These are phyloP conservation scores for Podospora tetraspora DNA, from an alignment of 495 filamentous ascomycete species.

Conservation along the genomic window DNA sequence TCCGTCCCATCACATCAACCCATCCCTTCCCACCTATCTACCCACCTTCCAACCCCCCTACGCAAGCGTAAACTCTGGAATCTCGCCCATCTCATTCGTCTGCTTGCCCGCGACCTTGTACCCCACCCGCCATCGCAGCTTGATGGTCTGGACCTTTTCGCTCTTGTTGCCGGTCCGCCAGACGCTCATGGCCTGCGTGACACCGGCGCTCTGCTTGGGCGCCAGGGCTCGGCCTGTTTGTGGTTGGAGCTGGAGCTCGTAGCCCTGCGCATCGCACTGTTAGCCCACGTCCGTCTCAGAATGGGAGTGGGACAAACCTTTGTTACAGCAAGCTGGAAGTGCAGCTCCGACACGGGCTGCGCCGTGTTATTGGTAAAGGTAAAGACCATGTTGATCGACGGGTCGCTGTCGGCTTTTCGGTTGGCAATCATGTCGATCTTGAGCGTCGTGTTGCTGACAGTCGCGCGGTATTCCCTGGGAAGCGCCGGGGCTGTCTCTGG, in stretches of 20 bases:
- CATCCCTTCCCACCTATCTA: background rate
- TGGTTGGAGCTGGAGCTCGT: constrained; percentile 72
- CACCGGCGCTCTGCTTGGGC: constrained; percentile 67
- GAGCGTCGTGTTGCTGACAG: constrained; percentile 47
- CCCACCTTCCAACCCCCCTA: background rate
- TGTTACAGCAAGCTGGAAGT: constrained; percentile 88
- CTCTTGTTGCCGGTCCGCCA: constrained; percentile 57
- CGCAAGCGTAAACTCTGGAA: constrained; percentile 74
- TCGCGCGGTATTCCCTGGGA: constrained; percentile 42
- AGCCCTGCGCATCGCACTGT: constrained; percentile 49
- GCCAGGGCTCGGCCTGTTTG: constrained; percentile 72
- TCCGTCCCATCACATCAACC: background rate
- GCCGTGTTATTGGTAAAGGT: constrained; percentile 74
- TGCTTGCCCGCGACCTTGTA: constrained; percentile 63
- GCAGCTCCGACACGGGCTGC: constrained; percentile 67
- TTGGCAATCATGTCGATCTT: constrained; percentile 47
- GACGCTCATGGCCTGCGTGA: constrained; percentile 77
- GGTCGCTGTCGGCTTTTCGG: constrained; percentile 42
- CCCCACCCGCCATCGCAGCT: constrained; percentile 80
- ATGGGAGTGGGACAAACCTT: constrained; percentile 54
- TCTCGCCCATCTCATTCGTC: constrained; percentile 78
- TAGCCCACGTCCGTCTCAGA: background rate
- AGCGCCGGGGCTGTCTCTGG: constrained; percentile 42
- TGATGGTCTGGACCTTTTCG: constrained; percentile 69
- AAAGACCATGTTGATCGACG: constrained; percentile 57